phyloP scores from a whole-genome alignment of 345 rosid species.

The Populus simonii region DNA sequence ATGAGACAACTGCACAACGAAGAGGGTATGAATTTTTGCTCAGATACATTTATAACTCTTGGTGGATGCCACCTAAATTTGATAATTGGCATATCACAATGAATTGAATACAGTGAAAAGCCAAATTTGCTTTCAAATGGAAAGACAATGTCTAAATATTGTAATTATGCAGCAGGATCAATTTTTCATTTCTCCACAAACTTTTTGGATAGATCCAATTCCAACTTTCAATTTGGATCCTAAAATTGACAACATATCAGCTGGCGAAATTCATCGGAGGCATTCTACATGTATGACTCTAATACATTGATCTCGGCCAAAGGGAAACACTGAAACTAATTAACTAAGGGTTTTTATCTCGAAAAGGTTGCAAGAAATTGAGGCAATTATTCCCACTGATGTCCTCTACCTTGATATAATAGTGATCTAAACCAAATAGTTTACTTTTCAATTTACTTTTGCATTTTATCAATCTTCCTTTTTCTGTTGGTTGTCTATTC shows the following conservation, averaged over 20 bases:
- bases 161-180: background rate
- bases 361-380: background rate
- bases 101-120: background rate
- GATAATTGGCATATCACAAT: background rate
- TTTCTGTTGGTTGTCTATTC: background rate
- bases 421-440: background rate
- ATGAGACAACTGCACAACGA: conserved; percentile 58
- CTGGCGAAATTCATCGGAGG: background rate
- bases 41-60: background rate
- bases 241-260: conserved; percentile 3
- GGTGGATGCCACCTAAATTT: background rate
- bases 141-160: background rate
- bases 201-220: background rate
- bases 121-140: background rate
- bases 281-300: background rate
- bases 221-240: background rate
- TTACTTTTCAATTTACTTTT: background rate
- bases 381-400: background rate
- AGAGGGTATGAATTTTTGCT: conserved; percentile 63
- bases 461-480: background rate
- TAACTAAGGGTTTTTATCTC: no score
- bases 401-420: background rate
- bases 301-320: no score
- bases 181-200: background rate
- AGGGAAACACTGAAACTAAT: no score